Evolutionary conservation across 2,329 filamentous ascomycete species (phyloP).

Genomic region (Penicillium sp.): DNA sequence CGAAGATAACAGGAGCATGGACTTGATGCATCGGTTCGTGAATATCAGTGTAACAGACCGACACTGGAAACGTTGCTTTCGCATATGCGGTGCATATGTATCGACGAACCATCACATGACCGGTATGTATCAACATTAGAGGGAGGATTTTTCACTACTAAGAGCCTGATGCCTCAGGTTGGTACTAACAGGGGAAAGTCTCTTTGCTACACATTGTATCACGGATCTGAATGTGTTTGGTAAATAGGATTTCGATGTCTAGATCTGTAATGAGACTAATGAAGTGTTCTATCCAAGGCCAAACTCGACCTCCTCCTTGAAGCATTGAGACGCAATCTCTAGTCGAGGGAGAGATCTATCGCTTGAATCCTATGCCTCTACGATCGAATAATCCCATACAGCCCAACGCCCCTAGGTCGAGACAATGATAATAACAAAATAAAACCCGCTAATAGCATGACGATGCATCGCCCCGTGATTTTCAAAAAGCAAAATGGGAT

Average conservation of each 20-base stretch:
- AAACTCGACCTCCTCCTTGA: neutral
- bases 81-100: neutral
- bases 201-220: neutral
- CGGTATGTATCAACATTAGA: neutral
- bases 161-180: neutral
- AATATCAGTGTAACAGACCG: too few relatives aligned
- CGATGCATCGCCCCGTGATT: neutral
- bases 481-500: neutral
- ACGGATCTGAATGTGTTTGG: neutral
- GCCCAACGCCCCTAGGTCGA: constrained; percentile 4
- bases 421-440: constrained; percentile 6
- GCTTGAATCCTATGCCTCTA: neutral
- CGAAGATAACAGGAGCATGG: too few relatives aligned
- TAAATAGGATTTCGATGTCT: neutral
- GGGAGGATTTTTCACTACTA: neutral
- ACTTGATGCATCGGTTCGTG: too few relatives aligned
- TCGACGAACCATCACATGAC: neutral
- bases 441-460: constrained; percentile 18
- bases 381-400: neutral
- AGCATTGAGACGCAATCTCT: neutral
- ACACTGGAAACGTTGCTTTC: too few relatives aligned
- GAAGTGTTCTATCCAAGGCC: neutral
- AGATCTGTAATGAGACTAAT: neutral
- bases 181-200: neutral
- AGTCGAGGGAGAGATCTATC: neutral